Evolutionary conservation across 140 eudicot genomes (phyloP), one percentile per base, ranked within the genome.

Genomic region (Bidens hawaiensis): DNA sequence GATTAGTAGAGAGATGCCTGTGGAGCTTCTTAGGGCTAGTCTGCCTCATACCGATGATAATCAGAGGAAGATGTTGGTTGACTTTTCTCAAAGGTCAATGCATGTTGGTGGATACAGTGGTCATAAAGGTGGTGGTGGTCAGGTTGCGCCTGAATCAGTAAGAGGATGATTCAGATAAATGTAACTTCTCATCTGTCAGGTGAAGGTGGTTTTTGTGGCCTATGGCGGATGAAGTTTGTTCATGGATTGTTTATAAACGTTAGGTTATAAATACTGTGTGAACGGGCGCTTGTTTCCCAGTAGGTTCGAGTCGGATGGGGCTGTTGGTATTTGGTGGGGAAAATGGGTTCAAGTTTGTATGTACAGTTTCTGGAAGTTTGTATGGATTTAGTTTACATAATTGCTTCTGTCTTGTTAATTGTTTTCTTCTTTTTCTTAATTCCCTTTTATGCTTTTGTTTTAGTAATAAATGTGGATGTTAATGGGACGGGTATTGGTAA

Each of bases 21-120:
- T 93, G 63, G 99, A 93, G 55, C 95, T 93, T 60, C 65, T 93
- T 13, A 86, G 94, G 47, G 89, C 99, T 46, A 88, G 99, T 79
- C 83, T 93, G 54, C 99, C 99, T 7, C 99, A 93, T 79, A 93
- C 96, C 0, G 65, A 93, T 57, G 99, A 93, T 56, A 76, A 62
- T 26, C 99, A 93, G 78, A 80, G 81, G 74, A 81, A 85, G 74
- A 66, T 85, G 82, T 66, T 93, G 61, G 64, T 76, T 49, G 87
- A 93, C 65, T 93, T 93, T 60, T 81, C 96, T 65, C 94, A 93
- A 62, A 53, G 88, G 43, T 84, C 98, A 13, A 82, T 84, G 90
- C 90, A 88, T 36, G 94, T 80, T 19, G 75, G 80, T 52, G 96
- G 88, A 24, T 65, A 78, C 58, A 78, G 70, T 67, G 79, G 79